Base-by-base conservation (phyloP, 495 filamentous ascomycete genomes). In the Tirmania nivea region DNA sequence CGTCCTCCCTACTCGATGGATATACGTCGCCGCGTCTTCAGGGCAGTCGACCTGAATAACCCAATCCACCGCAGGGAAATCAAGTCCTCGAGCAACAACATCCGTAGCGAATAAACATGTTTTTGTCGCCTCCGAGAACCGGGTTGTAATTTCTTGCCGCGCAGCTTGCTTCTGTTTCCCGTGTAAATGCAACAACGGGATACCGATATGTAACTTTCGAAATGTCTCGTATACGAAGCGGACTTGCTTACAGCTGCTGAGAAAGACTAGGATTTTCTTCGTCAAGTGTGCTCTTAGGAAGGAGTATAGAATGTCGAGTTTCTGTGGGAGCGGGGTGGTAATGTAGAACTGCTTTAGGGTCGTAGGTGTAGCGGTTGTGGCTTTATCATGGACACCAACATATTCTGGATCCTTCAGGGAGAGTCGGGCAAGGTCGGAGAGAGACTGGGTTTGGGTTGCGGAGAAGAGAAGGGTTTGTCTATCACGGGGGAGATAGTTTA, bases 31-130 rank as follows among this genome's bases (percentile, higher is more conserved):
- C 1, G 82, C 83, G 66, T 97, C 90, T 67, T 97, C 90, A 0
- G 90, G 90, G 56, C 86, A 93, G 65, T 97, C 90, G 31, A 86
- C 67, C 62, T 97, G 90, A 48, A 96, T 80, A 10, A 97, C 90
- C 87, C 90, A 97, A 65, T 96, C 90, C 1, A 97, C 88, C 11
- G 87, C 84, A 0, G 90, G 90, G 64, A 97, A 95, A 64, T 97
- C 90, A 9, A 97, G 73, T 52, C 90, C 90, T 59, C 90, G 75
- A 0, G 90, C 90, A 35, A 87, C 85, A 34, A 97, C 84, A 64
- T 97, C 90, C 0, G 90, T 99, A 1, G 89, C 84, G 61, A 99
- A 94, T 1, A 99, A 75, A 60, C 92, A 94, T 3, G 80, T 77
- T 45, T 83, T 72, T 59, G 88, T 83, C 2, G 87, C 73, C 10